Evolutionary conservation across 2,329 filamentous ascomycete species (phyloP).

Genomic region (Blumeria hordei): DNA sequence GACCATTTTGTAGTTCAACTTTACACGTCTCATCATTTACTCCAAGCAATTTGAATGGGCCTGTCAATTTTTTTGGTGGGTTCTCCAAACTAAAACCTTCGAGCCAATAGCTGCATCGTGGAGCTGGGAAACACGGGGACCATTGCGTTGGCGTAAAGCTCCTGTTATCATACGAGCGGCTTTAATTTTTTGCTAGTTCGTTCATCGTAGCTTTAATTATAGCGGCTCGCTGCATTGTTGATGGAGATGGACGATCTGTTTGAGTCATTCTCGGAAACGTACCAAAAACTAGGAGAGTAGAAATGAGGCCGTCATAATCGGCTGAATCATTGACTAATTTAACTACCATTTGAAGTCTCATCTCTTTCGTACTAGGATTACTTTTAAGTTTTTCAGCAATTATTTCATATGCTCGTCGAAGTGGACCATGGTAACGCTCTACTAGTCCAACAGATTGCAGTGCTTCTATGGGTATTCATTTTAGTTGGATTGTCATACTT

Average conservation of each 20-base stretch:
- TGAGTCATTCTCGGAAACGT: not conserved
- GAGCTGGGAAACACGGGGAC: not conserved
- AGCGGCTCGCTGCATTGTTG: not conserved
- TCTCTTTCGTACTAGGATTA: not conserved
- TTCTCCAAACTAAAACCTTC: slow-evolving; percentile 1
- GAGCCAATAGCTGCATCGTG: slow-evolving; percentile 2
- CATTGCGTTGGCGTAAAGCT: slow-evolving; percentile 1
- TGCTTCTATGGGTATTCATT: slow-evolving; percentile 1
- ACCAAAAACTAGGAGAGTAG: slow-evolving; percentile 1
- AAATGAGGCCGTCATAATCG: not conserved
- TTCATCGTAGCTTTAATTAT: slow-evolving; percentile 3
- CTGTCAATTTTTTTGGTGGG: not conserved
- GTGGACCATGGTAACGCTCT: slow-evolving; percentile 1
- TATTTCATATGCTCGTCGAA: not conserved
- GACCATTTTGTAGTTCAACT: not conserved
- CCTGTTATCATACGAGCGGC: slow-evolving; percentile 1
- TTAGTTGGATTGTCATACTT: not conserved
- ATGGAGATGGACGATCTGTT: not conserved
- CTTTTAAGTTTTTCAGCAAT: not conserved
- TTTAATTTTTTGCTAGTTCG: slow-evolving; percentile 1
- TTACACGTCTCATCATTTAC: not conserved
- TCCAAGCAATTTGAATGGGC: not conserved
- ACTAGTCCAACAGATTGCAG: slow-evolving; percentile 2
- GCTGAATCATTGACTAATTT: not conserved
- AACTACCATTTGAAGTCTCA: slow-evolving; percentile 1